These are phyloP conservation scores for Dioscorea dumetorum DNA, from an alignment of 106 monocot species.

Conservation along the genomic window DNA sequence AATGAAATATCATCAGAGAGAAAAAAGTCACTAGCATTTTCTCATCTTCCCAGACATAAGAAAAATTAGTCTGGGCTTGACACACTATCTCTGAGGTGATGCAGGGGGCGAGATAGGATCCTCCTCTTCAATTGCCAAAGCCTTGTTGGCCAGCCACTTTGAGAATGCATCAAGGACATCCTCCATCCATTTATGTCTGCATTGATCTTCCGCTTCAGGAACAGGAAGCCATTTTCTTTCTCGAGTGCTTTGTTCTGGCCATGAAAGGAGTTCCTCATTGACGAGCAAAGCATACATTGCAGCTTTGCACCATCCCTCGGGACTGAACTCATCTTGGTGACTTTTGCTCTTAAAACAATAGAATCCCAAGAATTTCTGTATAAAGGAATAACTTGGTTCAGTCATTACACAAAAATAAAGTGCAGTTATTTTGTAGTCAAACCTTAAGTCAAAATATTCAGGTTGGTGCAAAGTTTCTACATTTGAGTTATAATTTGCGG, in stretches of 20 bases:
- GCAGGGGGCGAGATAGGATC: not conserved
- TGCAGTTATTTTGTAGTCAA: no score
- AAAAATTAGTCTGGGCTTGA: no score
- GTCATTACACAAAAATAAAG: no score
- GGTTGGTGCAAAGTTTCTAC: no score
- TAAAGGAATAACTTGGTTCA: not conserved
- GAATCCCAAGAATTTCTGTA: slow-evolving; percentile 57
- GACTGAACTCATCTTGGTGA: slow-evolving; percentile 72
- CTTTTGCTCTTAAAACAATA: slow-evolving; percentile 83
- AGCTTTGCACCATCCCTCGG: slow-evolving; percentile 50
- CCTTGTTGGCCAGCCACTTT: slow-evolving; percentile 22
- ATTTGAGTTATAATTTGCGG: no score
- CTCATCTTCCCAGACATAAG: not conserved
- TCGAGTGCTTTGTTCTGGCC: slow-evolving; percentile 35
- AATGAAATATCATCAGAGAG: not conserved
- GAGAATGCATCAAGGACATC: slow-evolving; percentile 27
- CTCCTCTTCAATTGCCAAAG: not conserved
- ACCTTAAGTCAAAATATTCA: no score
- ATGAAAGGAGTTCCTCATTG: slow-evolving; percentile 28
- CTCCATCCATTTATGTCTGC: slow-evolving; percentile 32
- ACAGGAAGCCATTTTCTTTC: slow-evolving; percentile 25
- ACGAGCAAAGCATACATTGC: slow-evolving; percentile 45
- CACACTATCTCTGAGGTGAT: not conserved
- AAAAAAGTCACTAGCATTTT: not conserved
- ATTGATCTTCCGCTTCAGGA: slow-evolving; percentile 19